These are phyloP conservation scores for Ogataea saltuana DNA, from an alignment of 805 yeast genomes.

Conservation along the genomic window DNA sequence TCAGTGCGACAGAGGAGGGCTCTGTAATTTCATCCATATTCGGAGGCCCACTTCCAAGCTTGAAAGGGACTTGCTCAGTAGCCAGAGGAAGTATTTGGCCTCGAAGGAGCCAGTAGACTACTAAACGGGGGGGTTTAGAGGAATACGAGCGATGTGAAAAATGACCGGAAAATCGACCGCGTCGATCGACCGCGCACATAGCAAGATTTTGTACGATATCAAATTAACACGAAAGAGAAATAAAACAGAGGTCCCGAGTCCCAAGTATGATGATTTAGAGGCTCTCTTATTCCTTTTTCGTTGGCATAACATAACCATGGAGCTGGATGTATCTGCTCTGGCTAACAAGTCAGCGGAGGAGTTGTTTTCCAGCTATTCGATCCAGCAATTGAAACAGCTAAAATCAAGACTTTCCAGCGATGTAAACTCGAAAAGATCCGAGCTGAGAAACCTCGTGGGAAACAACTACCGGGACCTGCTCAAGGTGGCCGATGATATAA, in stretches of 20 bases:
- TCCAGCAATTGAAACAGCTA: slow-evolving; percentile 31
- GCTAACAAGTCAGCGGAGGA: slow-evolving; percentile 24
- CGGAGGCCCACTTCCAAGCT: slow-evolving; percentile 48
- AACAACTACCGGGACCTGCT: slow-evolving; percentile 38
- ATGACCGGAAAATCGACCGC: too few species aligned
- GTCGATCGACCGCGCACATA: slow-evolving; percentile 6
- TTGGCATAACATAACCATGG: slow-evolving; percentile 8
- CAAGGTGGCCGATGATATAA: slow-evolving; percentile 40
- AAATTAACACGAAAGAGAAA: too few species aligned
- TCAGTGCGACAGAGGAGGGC: slow-evolving; percentile 74
- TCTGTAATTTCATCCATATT: slow-evolving; percentile 86
- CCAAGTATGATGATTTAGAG: too few species aligned
- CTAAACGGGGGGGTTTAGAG: background rate
- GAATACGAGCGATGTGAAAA: too few species aligned
- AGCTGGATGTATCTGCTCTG: slow-evolving; percentile 12
- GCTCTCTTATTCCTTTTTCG: slow-evolving; percentile 10
- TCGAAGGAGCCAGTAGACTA: background rate
- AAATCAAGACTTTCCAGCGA: slow-evolving; percentile 25
- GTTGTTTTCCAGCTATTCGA: slow-evolving; percentile 31
- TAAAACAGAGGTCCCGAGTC: too few species aligned
- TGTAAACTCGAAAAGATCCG: slow-evolving; percentile 24
- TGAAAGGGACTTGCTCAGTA: slow-evolving; percentile 21
- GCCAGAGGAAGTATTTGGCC: slow-evolving; percentile 18
- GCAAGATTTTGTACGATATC: too few species aligned
- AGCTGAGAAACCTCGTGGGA: slow-evolving; percentile 36